Evolutionary conservation across 306 rosid genomes (phyloP), one percentile per base, ranked within the genome.

Genomic region (Dalbergia cochinchinensis): DNA sequence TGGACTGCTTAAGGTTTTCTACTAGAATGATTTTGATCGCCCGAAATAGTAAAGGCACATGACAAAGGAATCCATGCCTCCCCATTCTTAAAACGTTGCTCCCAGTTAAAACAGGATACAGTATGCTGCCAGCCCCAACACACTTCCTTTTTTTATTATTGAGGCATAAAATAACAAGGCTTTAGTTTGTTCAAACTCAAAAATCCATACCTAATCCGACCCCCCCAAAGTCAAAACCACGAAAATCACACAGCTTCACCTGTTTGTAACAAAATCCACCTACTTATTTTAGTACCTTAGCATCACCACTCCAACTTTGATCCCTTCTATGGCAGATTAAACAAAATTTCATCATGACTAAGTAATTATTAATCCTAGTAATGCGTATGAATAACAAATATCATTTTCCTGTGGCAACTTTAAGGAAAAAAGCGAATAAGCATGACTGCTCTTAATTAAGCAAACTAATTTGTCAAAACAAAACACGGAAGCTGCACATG

Each of bases 251-350:
- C 10, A 11, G 68, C 61, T 77, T 42, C 67, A 78, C 58, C 75
- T 66, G 15, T 78, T 58, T 54, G 34, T 45, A 78, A 78, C 75
- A 67, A 68, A 78, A 55, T 57, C 47, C 22, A 78, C 75, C 82
- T n/a, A 78, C 59, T 15, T 22, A 66, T 66, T 77, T 66, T 34
- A 65, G 1, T 65, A 35, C 33, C 15, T 65, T 53, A 19, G 41
- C 74, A 66, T 15, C 33, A 65, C 42, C 11, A 50, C 53, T 63
- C 60, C 0, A n/a, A n/a, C 20, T 62, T 65, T 14, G 31, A 53
- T 41, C 58, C 42, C 12, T 65, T 55, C 10, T 51, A 14, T 53
- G 58, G 58, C 19, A 53, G 31, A 26, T 26, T 26, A 64, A 14
- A 65, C 71, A 65, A 39, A 14, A 37, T 1, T 3, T 5, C 45